Base-by-base conservation (phyloP, 2,329 filamentous ascomycete genomes). In the Bipolaris zeicola region DNA sequence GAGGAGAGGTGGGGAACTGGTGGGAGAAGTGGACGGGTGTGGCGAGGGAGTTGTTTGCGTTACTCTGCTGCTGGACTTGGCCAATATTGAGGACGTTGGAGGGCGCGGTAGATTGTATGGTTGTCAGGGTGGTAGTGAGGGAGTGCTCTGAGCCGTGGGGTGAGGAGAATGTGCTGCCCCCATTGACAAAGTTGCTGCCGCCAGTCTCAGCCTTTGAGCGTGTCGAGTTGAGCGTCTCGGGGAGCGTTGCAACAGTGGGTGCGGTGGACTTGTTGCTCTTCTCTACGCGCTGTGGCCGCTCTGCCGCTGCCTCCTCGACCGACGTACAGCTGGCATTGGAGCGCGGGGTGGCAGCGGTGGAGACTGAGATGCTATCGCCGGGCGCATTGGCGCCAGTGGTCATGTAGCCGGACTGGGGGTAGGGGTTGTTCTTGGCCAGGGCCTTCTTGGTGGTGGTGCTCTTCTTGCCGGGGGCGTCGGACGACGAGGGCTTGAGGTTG, bases 151-250 rank as follows among this genome's bases (percentile, higher is more conserved):
- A 94, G 24, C 90, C 90, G 33, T 90, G 89, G 1, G 91, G 90
- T 11, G 90, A 93, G 16, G 90, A 93, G 73, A 94, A 94, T 36
- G 89, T 92, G 79, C 85, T 88, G 65, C 81, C 89, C 54, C 91
- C 91, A 64, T 89, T 86, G 55, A 78, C 72, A 14, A 75, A 75
- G 52, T 77, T 79, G 67, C 90, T 89, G 52, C 76, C 77, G 57
- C 90, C 88, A 11, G 92, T 97, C 16, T 90, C 92, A 16, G 91
- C 85, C 66, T 95, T 91, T 28, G 92, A 96, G 39, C 89, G 87
- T 13, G 89, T 89, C 1, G 91, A 96, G 58, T 87, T 84, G 8
- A 89, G 82, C 1, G 88, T 88, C 63, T 94, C 91, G 41, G 87
- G 86, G 24, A 93, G 92, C 13, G 92, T 96, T n/a, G 90, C 92